These are phyloP conservation scores for Hyaloscypha finlandica DNA, from an alignment of 495 filamentous ascomycete species.

Conservation along the genomic window DNA sequence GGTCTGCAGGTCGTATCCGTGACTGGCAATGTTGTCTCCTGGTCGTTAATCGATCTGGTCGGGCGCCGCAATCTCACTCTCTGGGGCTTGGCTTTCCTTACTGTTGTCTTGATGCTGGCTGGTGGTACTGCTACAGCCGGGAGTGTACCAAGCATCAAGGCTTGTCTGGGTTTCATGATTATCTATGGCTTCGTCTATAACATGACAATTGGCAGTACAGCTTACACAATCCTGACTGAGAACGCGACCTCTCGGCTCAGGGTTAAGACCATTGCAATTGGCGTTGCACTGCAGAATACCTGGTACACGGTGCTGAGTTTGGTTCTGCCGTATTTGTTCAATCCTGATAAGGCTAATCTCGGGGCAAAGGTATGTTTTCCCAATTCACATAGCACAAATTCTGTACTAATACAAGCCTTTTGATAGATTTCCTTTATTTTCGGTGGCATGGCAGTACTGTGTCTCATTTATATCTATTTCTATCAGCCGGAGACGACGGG, in stretches of 20 bases:
- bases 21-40: conserved; percentile 35
- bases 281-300: conserved; percentile 3
- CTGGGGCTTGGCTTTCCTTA: conserved; percentile 33
- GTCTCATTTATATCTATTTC: conserved; percentile 64
- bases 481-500: conserved; percentile 70
- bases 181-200: conserved; percentile 39
- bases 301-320: conserved; percentile 22
- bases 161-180: conserved; percentile 29
- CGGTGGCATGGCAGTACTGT: conserved; percentile 12
- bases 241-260: conserved; percentile 34
- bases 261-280: conserved; percentile 35
- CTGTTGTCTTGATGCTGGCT: conserved; percentile 33
- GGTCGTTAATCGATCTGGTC: conserved; percentile 33
- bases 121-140: conserved; percentile 34
- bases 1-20: conserved; percentile 36
- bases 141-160: conserved; percentile 29
- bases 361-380: conserved; percentile 24
- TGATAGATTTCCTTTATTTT: conserved; percentile 33
- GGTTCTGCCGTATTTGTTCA: conserved; percentile 34
- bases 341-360: conserved; percentile 34
- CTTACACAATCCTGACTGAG: conserved; percentile 35
- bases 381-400: background rate
- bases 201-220: conserved; percentile 37
- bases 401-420: background rate
- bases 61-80: conserved; percentile 37